Conservation (phyloP, 2,329 filamentous ascomycete genomes). For the Pestalotiopsis fici region DNA sequence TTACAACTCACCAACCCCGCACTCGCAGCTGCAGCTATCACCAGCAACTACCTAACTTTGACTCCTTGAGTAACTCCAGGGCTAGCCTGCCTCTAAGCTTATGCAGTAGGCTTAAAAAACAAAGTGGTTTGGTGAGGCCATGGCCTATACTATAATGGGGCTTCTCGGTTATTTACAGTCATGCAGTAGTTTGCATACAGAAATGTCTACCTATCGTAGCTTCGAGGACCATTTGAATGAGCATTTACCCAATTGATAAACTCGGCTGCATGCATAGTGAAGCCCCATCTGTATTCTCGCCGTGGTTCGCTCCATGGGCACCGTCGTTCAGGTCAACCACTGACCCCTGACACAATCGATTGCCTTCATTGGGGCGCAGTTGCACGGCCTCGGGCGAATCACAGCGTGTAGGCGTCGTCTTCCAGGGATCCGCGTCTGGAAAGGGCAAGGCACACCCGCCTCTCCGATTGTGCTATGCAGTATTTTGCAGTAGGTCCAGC, state of each 20-base stretch:
- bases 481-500: neutral
- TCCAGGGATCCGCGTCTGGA: constrained; percentile 17
- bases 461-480: neutral
- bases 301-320: constrained; percentile 19
- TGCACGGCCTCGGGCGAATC: constrained; percentile 17
- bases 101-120: neutral
- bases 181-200: neutral
- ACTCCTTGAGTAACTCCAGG: too few relatives aligned
- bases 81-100: too few relatives aligned
- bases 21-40: neutral
- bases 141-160: neutral
- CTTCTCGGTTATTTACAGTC: neutral
- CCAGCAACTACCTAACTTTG: neutral
- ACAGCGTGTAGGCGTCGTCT: constrained; percentile 4
- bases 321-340: constrained; percentile 14
- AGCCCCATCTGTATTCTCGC: constrained; percentile 16
- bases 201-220: neutral
- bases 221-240: neutral
- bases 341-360: constrained; percentile 12
- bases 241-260: neutral
- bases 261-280: constrained; percentile 19
- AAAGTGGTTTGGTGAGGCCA: neutral
- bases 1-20: neutral
- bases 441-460: constrained; percentile 28
- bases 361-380: constrained; percentile 18